Evolutionary conservation across 2,329 filamentous ascomycete species (phyloP), one percentile per base, ranked within the genome.

Genomic region (Aspergillus felis): DNA sequence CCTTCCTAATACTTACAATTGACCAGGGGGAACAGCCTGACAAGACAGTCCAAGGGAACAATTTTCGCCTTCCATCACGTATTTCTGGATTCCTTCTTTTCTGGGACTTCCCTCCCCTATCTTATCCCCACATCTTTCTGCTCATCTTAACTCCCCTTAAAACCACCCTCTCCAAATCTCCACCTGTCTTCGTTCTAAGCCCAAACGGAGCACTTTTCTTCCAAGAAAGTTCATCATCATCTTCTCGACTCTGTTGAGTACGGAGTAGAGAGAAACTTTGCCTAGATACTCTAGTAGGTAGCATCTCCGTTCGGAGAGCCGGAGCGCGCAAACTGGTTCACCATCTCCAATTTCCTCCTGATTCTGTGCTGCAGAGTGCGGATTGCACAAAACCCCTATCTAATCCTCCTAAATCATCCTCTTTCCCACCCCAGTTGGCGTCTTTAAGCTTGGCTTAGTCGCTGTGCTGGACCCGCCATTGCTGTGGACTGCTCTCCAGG

Each of bases 361-460:
- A 4, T 22, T 46, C 42, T 46, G n/a, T 46, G 20, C 32, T n/a
- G 32, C 32, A 17, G 32, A 17, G 14, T 17, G 25, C 50, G 28
- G 46, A 41, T 47, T 54, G 41, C 54, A 35, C 47, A 48, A 50
- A 51, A 51, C 47, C 51, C 56, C 51, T 56, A 51, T 58, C 56
- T 46, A 44, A 61, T 60, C 62, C 56, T 61, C 62, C 55, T 63
- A 62, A 61, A 58, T 55, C 56, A 60, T 58, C 58, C 61, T 62
- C 59, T 58, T 58, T 55, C 49, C 50, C 53, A 55, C 55, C 50
- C 59, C 61, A 53, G 54, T 62, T 64, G 56, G 58, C 61, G 56
- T 55, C 62, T 63, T 67, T 65, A 68, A 68, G 66, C 65, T 65
- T 67, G 65, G 65, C 61, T 64, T 64, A 66, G 60, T 66, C 58